These are phyloP conservation scores for Oidiodendron maius DNA, from an alignment of 495 filamentous ascomycete species.

Conservation along the genomic window DNA sequence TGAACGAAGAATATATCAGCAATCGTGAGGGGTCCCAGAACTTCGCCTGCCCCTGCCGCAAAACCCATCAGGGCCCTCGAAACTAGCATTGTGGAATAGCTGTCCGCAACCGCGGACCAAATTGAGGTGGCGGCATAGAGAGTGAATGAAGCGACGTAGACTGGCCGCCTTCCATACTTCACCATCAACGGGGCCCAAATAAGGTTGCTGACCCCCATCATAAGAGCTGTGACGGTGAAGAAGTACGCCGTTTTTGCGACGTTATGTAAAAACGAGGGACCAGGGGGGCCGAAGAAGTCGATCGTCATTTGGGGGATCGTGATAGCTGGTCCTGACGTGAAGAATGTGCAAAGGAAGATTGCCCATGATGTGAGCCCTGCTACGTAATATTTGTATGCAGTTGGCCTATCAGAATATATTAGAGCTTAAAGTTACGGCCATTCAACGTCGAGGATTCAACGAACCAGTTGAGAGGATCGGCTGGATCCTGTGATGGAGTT, in stretches of 20 bases:
- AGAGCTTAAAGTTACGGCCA: too few relatives aligned
- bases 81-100: too few relatives aligned
- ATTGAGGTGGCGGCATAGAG: conserved; percentile 36
- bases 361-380: conserved; percentile 39
- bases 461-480: too few relatives aligned
- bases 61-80: too few relatives aligned
- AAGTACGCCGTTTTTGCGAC: conserved; percentile 44
- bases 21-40: too few relatives aligned
- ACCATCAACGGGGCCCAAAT: conserved; percentile 49
- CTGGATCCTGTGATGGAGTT: too few relatives aligned
- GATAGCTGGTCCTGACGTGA: conserved; percentile 43
- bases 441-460: too few relatives aligned
- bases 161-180: conserved; percentile 49
- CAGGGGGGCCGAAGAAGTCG: conserved; percentile 30
- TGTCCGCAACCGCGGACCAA: conserved; percentile 36
- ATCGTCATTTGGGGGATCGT: conserved; percentile 39
- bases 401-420: too few relatives aligned
- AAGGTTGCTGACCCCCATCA: conserved; percentile 44
- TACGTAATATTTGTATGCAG: conserved; percentile 42
- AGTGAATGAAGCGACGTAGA: conserved; percentile 43
- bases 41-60: too few relatives aligned
- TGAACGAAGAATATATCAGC: too few relatives aligned
- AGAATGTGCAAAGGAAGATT: conserved; percentile 47
- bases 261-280: conserved; percentile 16
- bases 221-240: conserved; percentile 41